phyloP scores from a whole-genome alignment of 2,329 filamentous ascomycete species.

The Aureobasidium sp. region DNA sequence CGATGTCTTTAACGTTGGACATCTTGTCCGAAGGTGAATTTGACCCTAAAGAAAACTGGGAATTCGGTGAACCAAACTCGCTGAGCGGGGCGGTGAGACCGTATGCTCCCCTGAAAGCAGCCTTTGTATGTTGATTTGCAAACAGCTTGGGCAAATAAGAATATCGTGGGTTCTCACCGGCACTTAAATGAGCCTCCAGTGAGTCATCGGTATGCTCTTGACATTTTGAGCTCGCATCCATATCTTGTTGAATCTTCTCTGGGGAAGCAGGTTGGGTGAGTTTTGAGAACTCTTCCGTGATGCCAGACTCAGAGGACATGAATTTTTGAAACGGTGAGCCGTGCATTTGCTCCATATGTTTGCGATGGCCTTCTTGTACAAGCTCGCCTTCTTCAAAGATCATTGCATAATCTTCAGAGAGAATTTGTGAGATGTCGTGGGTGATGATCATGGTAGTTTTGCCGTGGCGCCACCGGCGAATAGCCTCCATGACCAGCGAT shows the following conservation, averaged over 20 bases:
- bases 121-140: constrained; percentile 8
- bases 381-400: constrained; percentile 65
- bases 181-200: constrained; percentile 25
- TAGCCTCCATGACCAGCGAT: constrained; percentile 61
- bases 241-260: background rate
- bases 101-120: constrained; percentile 2
- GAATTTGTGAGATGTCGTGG: constrained; percentile 75
- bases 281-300: too few relatives aligned
- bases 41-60: background rate
- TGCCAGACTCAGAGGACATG: constrained; percentile 15
- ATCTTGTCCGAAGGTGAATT: background rate
- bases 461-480: constrained; percentile 67
- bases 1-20: background rate
- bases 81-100: background rate
- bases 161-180: constrained; percentile 23
- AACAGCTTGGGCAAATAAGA: constrained; percentile 26
- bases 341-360: constrained; percentile 42
- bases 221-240: background rate
- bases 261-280: background rate
- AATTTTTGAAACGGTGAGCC: constrained; percentile 29
- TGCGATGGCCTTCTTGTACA: constrained; percentile 60
- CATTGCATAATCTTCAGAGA: constrained; percentile 67
- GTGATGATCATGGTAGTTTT: constrained; percentile 93
- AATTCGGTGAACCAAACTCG: constrained; percentile 1
- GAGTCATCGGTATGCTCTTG: constrained; percentile 19